These are phyloP conservation scores for Erodium maritimum DNA, from an alignment of 345 rosid species.

Conservation along the genomic window DNA sequence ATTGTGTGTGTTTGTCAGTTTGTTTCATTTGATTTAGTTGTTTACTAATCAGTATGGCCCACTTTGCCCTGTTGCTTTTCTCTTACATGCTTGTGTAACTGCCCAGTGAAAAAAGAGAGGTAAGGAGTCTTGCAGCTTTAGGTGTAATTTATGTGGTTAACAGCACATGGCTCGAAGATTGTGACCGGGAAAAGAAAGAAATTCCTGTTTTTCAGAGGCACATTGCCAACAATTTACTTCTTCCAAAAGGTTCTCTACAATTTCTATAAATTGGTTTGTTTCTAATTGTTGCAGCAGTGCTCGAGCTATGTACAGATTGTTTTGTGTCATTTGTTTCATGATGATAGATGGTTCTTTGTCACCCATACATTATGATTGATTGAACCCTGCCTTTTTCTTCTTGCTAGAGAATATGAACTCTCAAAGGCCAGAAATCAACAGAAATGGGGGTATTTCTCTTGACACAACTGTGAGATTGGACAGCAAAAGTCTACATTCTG, in stretches of 20 bases:
- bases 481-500: constrained; percentile 19
- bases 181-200: constrained; percentile 65
- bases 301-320: not conserved
- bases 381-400: too few relatives aligned
- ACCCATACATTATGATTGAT: not conserved
- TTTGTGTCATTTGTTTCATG: not conserved
- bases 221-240: constrained; percentile 57
- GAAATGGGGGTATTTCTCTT: constrained; percentile 9
- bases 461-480: constrained; percentile 22
- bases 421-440: constrained; percentile 21
- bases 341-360: not conserved
- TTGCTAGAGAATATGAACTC: constrained; percentile 13
- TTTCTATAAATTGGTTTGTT: constrained; percentile 7
- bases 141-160: constrained; percentile 76
- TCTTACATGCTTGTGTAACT: constrained; percentile 9
- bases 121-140: constrained; percentile 67
- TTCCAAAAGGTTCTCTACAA: constrained; percentile 63
- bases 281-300: not conserved
- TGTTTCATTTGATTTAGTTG: not conserved
- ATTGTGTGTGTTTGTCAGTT: not conserved
- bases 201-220: constrained; percentile 49
- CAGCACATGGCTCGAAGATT: constrained; percentile 85
- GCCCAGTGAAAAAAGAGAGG: constrained; percentile 70
- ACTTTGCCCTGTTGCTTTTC: constrained; percentile 6
- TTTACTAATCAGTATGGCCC: not conserved